Conservation (phyloP, 129 eudicot species). For the Pseudognaphalium luteoalbum region DNA sequence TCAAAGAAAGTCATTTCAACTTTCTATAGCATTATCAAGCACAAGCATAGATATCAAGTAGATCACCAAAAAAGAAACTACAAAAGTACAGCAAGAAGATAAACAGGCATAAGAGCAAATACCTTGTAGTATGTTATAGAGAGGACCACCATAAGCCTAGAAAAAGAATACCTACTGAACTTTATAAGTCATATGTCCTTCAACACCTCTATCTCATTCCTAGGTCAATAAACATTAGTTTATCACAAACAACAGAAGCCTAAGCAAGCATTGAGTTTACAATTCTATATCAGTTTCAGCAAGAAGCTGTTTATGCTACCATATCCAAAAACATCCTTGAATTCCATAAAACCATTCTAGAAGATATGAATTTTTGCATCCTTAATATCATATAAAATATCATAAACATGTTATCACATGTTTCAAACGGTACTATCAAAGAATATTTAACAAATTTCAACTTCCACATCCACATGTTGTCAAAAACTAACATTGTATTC, state of each 20-base stretch:
- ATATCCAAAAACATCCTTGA: neutral
- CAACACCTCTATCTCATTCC: neutral
- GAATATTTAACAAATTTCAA: too few relatives aligned
- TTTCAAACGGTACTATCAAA: too few relatives aligned
- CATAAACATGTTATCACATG: neutral
- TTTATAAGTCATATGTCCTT: neutral
- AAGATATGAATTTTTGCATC: neutral
- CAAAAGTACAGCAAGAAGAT: too few relatives aligned
- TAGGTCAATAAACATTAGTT: neutral
- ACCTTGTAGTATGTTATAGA: too few relatives aligned
- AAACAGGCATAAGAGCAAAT: too few relatives aligned
- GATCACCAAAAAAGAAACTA: too few relatives aligned
- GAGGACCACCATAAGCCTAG: too few relatives aligned
- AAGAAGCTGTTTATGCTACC: neutral
- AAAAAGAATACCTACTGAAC: too few relatives aligned
- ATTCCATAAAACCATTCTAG: neutral
- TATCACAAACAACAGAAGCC: neutral
- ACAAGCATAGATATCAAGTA: too few relatives aligned
- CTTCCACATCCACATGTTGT: constrained; percentile 2
- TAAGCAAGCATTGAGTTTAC: neutral
- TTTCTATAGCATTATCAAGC: too few relatives aligned
- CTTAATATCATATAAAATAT: constrained; percentile 1
- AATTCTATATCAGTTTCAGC: neutral
- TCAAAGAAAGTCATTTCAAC: too few relatives aligned
- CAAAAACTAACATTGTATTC: neutral